A percentile compares a stretch with the other conserved stretches of the same genome.
Evolutionary conservation across 306 rosid species (phyloP).

Genomic region (Acacia melanoxylon): DNA sequence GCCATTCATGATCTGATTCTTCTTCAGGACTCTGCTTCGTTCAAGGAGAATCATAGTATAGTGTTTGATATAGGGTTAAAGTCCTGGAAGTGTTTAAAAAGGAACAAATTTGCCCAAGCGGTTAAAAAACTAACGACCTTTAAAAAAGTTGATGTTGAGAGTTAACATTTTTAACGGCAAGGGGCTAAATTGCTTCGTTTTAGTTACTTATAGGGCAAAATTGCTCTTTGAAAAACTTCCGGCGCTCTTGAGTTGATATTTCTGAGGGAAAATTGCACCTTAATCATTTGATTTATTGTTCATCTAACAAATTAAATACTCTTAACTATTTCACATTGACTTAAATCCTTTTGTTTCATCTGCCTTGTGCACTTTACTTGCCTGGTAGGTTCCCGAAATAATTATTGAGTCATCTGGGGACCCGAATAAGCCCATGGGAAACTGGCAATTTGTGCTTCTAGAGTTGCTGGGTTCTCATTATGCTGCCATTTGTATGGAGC

Average conservation of each 20-base stretch:
- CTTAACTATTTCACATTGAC: not conserved
- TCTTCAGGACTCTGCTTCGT: conserved; percentile 22
- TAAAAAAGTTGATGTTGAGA: too few species aligned
- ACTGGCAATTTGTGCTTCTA: conserved; percentile 68
- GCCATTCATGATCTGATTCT: conserved; percentile 9
- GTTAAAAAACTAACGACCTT: too few species aligned
- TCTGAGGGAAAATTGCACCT: too few species aligned
- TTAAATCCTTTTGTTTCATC: conserved; percentile 10
- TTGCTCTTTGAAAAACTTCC: too few species aligned
- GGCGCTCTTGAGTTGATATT: too few species aligned
- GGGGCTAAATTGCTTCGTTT: too few species aligned
- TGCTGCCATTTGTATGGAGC: conserved; percentile 75
- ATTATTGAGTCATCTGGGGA: conserved; percentile 49
- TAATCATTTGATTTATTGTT: not conserved
- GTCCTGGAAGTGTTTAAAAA: too few species aligned
- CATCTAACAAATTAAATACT: conserved; percentile 5
- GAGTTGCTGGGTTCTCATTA: conserved; percentile 80
- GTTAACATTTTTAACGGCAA: too few species aligned
- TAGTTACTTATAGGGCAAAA: too few species aligned
- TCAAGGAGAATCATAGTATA: not conserved
- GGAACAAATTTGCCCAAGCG: too few species aligned
- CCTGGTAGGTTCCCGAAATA: conserved; percentile 47
- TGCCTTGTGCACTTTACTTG: conserved; percentile 1
- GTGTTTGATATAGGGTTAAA: not conserved
- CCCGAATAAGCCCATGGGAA: conserved; percentile 34